phyloP scores from a whole-genome alignment of 306 rosid genomes.

The Fagus crenata region DNA sequence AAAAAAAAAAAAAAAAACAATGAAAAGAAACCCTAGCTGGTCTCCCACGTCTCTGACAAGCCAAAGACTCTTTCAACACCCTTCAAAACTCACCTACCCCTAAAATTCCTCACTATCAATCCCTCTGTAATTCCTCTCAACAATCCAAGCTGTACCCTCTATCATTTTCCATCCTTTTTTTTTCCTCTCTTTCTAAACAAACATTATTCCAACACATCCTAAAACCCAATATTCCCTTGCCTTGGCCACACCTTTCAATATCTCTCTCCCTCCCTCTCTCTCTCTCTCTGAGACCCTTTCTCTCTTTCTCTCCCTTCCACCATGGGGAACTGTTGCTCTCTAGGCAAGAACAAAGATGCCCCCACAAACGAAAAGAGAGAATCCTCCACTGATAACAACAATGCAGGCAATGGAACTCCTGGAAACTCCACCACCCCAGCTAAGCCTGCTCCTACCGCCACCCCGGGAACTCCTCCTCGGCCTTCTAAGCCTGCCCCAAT shows the following conservation, averaged over 20 bases:
- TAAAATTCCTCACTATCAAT: constrained; percentile 66
- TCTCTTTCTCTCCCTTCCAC: constrained; percentile 23
- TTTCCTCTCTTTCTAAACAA: constrained; percentile 14
- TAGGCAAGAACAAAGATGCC: constrained; percentile 47
- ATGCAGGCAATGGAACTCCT: background rate
- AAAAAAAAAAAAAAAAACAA: background rate
- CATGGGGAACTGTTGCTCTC: constrained; percentile 99
- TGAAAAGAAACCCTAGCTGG: background rate
- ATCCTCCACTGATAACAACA: background rate
- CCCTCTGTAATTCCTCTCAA: constrained; percentile 35
- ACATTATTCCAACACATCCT: constrained; percentile 39
- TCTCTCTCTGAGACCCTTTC: constrained; percentile 16
- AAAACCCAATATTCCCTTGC: constrained; percentile 40
- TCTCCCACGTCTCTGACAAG: constrained; percentile 15
- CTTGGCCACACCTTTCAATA: constrained; percentile 23
- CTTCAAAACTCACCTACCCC: constrained; percentile 29
- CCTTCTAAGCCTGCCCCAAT: constrained; percentile 34
- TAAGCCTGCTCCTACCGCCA: constrained; percentile 26
- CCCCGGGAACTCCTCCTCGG: constrained; percentile 41
- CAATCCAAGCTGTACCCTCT: constrained; percentile 50
- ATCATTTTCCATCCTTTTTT: constrained; percentile 34
- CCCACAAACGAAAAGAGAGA: constrained; percentile 41
- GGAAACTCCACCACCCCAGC: constrained; percentile 12
- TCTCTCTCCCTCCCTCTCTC: background rate
- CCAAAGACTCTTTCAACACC: constrained; percentile 41